phyloP scores from a whole-genome alignment of 345 rosid genomes.

The Linum usitatissimum region DNA sequence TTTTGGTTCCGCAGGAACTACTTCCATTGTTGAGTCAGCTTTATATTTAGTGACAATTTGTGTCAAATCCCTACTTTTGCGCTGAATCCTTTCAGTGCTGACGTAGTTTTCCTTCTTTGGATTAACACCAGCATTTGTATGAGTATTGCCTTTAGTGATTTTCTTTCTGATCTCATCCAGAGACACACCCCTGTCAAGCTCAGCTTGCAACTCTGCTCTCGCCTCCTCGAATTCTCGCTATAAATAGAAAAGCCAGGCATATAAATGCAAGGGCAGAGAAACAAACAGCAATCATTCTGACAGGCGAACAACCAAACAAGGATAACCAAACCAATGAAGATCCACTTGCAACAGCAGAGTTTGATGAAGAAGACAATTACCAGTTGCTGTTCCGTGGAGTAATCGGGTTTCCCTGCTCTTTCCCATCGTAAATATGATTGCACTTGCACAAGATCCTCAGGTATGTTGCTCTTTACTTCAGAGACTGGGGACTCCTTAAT shows the following conservation, averaged over 20 bases:
- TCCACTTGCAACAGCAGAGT: too few relatives aligned
- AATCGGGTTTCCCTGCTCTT: slow-evolving; percentile 63
- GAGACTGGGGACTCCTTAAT: slow-evolving; percentile 25
- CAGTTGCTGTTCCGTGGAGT: slow-evolving; percentile 42
- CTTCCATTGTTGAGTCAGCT: slow-evolving; percentile 29
- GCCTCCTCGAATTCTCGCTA: slow-evolving; percentile 69
- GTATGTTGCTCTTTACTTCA: slow-evolving; percentile 31
- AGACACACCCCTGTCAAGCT: slow-evolving; percentile 43
- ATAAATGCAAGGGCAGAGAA: slow-evolving; percentile 2
- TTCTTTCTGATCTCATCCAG: slow-evolving; percentile 45
- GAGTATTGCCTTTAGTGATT: slow-evolving; percentile 43
- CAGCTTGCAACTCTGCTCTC: slow-evolving; percentile 48
- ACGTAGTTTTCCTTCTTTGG: slow-evolving; percentile 27
- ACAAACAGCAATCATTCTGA: not conserved
- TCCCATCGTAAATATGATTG: slow-evolving; percentile 72
- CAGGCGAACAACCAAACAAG: not conserved
- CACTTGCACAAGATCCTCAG: slow-evolving; percentile 48
- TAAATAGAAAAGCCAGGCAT: slow-evolving; percentile 5
- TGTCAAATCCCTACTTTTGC: slow-evolving; percentile 58
- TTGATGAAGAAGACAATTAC: slow-evolving; percentile 21
- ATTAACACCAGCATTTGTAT: slow-evolving; percentile 33
- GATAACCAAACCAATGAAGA: slow-evolving; percentile 8
- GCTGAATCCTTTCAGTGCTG: slow-evolving; percentile 51
- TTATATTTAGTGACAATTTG: slow-evolving; percentile 47
- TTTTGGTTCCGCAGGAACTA: slow-evolving; percentile 34